Evolutionary conservation across 2,329 filamentous ascomycete genomes (phyloP), one percentile per base, ranked within the genome.

Genomic region (Aciculosporium take): DNA sequence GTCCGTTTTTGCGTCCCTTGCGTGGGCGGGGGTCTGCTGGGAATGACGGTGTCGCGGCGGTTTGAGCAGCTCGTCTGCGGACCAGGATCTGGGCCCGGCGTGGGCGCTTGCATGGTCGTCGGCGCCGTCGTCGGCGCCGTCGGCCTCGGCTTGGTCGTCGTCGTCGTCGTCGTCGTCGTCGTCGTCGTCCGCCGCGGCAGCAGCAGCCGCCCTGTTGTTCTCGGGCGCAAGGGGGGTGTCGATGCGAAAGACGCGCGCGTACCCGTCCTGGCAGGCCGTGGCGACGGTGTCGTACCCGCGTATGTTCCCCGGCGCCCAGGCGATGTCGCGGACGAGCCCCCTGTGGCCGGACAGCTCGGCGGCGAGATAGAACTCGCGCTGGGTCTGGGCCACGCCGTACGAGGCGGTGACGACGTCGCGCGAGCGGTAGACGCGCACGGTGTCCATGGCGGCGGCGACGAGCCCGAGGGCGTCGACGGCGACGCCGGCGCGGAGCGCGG

Each of bases 231-330:
- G n/a, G 1, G 72, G 70, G 0, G 81, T 82, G 28, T 79, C 76
- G 15, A 94, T 60, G 51, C 89, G 79, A 55, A 93, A 94, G n/a
- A 98, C 81, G 31, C 89, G 74, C 31, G 95, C 78, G 51, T 78
- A 80, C 3, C 91, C 89, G 56, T 98, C 91, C 59, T 93, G 93
- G 56, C 85, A 91, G 2, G 87, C 89, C 5, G 88, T 93, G 3
- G 89, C 91, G 51, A 96, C 74, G 43, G 89, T 73, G 58, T 98
- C 91, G 57, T 85, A 89, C 1, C 89, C 89, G 30, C 88, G 70
- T 52, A 93, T 86, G 49, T 87, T 93, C 10, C 87, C 89, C 37
- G 87, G 83, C 1, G 89, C 86, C 91, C 91, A 98, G 2, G 85
- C 81, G 1, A 95, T 75, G 57, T 95, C 88, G 37, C 89, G 73